Evolutionary conservation across 2,329 filamentous ascomycete genomes (phyloP), one percentile per base, ranked within the genome.

Genomic region (Diaporthe sp.): DNA sequence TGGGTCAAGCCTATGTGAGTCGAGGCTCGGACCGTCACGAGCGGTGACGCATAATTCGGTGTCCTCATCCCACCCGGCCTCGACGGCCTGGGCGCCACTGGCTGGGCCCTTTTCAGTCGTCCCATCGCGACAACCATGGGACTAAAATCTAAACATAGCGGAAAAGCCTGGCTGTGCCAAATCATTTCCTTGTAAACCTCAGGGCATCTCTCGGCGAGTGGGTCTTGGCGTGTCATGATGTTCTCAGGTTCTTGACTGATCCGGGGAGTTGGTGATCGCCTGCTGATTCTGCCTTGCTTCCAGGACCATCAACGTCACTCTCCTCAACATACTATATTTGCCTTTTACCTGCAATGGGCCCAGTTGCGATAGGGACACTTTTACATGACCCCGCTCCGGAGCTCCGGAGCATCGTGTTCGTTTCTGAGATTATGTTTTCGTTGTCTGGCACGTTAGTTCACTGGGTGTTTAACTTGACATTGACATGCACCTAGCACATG

Each of bases 221-320:
- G 31, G 44, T 2, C 62, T 68, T 68, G 62, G 62, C 65, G 65
- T 68, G 34, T 68, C 65, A 68, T 53, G 31, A 39, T 42, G n/a
- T 42, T 68, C 46, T 53, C 44, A 53, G 62, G 44, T 39, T 31
- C 17, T 37, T 37, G 44, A 51, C 46, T 53, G 28, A 34, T 51
- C 28, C 12, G 13, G 2, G 22, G 15, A 12, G 46, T 68, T 39
- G 39, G 13, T 37, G 28, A 19, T 49, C 31, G 31, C 62, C 31
- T 68, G 7, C 46, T 17, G 31, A 39, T 68, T 53, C 62, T 68
- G 62, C 62, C 62, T 68, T 39, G 28, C 62, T 25, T 22, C 46
- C 28, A 68, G 28, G 22, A 19, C 19, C 9, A 9, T 37, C 62
- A 68, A 51, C 44, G 44, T 51, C 62, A 53, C 46, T 17, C 10